phyloP scores from a whole-genome alignment of 306 rosid species.

The Acacia crassicarpa region DNA sequence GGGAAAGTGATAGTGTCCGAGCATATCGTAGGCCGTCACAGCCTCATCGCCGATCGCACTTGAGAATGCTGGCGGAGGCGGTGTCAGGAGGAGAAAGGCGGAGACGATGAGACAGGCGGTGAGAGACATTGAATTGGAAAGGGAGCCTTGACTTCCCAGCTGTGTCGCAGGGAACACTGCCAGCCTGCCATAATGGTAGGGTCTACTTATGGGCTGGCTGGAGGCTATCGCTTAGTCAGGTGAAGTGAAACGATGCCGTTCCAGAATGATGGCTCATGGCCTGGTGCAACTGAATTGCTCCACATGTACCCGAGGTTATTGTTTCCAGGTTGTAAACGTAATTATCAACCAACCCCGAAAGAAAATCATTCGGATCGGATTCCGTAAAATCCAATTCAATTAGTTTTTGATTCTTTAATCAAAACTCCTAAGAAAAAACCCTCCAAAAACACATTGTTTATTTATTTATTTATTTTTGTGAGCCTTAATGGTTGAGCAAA shows the following conservation, averaged over 20 bases:
- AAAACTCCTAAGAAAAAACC: no score
- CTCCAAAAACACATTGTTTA: not conserved
- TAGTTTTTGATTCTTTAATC: not conserved
- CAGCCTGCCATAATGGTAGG: no score
- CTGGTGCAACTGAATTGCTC: not conserved
- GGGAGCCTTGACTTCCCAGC: not conserved
- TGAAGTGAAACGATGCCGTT: not conserved
- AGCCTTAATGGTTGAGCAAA: not conserved
- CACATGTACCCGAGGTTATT: not conserved
- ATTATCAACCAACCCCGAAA: not conserved
- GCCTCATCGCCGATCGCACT: not conserved
- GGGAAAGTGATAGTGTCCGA: slow-evolving; percentile 58
- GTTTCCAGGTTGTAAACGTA: not conserved
- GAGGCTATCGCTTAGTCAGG: not conserved
- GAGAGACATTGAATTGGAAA: slow-evolving; percentile 32
- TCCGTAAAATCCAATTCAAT: not conserved
- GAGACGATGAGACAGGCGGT: slow-evolving; percentile 19
- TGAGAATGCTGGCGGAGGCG: slow-evolving; percentile 15
- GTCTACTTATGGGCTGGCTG: not conserved
- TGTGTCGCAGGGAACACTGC: not conserved
- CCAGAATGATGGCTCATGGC: not conserved
- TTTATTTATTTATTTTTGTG: not conserved
- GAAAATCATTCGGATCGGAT: not conserved
- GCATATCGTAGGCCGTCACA: slow-evolving; percentile 56
- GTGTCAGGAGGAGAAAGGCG: slow-evolving; percentile 35